phyloP scores from a whole-genome alignment of 257 asterid genomes.

The Solanum habrochaites region DNA sequence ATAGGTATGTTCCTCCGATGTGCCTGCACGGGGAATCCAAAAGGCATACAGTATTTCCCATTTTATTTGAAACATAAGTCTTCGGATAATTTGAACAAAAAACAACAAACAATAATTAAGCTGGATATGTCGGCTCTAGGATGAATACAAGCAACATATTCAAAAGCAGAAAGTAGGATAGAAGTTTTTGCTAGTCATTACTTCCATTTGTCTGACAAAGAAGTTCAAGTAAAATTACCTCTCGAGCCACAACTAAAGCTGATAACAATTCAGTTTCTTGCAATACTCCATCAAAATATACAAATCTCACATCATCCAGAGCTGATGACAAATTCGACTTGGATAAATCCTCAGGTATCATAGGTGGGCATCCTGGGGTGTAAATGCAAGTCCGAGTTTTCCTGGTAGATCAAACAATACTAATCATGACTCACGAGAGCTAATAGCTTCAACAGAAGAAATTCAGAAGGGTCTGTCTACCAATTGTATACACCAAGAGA shows the following conservation, averaged over 20 bases:
- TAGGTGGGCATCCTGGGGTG: conserved; percentile 89
- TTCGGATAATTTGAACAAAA: background rate
- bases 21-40: conserved; percentile 83
- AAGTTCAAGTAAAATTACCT: conserved; percentile 34
- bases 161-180: background rate
- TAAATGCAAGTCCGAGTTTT: conserved; percentile 93
- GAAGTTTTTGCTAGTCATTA: background rate
- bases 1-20: conserved; percentile 72
- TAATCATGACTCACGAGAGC: background rate
- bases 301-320: conserved; percentile 58
- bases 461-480: background rate
- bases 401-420: conserved; percentile 35
- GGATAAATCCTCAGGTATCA: conserved; percentile 76
- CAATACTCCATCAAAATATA: conserved; percentile 70
- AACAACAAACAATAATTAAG: background rate
- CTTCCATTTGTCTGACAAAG: background rate
- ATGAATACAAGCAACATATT: background rate
- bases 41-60: conserved; percentile 20
- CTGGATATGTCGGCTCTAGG: background rate
- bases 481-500: background rate
- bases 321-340: conserved; percentile 47
- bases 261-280: conserved; percentile 36
- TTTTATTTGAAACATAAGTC: background rate
- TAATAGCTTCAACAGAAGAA: background rate
- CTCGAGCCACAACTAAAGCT: conserved; percentile 68